A percentile compares a stretch with the other conserved stretches of the same genome.
These are phyloP conservation scores for Butyriboletus loyo DNA, from an alignment of 768 basidiomycete genomes.

Conservation along the genomic window DNA sequence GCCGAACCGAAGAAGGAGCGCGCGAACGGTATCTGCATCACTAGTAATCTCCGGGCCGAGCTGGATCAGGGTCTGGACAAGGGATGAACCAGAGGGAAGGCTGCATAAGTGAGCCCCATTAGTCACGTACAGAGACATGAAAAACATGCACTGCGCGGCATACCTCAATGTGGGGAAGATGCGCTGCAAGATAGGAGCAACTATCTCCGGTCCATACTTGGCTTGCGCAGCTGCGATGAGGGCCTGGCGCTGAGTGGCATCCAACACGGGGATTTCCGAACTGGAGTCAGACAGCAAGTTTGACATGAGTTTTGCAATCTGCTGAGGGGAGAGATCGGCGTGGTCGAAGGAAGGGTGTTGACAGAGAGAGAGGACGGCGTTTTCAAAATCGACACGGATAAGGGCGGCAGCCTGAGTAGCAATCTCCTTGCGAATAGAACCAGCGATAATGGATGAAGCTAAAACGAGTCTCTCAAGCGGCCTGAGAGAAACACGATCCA, in stretches of 20 bases:
- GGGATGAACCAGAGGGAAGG: slow-evolving; percentile 60
- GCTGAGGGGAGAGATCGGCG: slow-evolving; percentile 69
- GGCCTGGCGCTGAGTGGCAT: slow-evolving; percentile 69
- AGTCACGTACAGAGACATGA: slow-evolving; percentile 11
- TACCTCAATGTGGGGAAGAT: slow-evolving; percentile 76
- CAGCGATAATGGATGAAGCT: slow-evolving; percentile 68
- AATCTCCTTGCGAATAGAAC: slow-evolving; percentile 58
- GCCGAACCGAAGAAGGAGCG: slow-evolving; percentile 70
- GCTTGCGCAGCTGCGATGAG: slow-evolving; percentile 71
- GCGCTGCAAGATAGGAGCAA: slow-evolving; percentile 69
- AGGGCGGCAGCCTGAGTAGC: slow-evolving; percentile 58
- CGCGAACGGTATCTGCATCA: slow-evolving; percentile 67
- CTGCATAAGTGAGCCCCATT: slow-evolving; percentile 36
- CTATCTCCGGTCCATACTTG: slow-evolving; percentile 77
- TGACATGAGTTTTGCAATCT: slow-evolving; percentile 74
- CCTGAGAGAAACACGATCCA: slow-evolving; percentile 75
- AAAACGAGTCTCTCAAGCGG: slow-evolving; percentile 79
- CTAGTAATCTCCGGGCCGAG: slow-evolving; percentile 77
- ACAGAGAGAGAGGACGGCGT: slow-evolving; percentile 69
- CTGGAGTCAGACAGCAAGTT: slow-evolving; percentile 73
- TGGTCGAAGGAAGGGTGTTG: slow-evolving; percentile 82
- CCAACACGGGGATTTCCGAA: slow-evolving; percentile 68
- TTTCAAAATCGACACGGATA: slow-evolving; percentile 77
- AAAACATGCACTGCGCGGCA: slow-evolving; percentile 18
- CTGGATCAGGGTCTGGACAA: slow-evolving; percentile 73